Evolutionary conservation across 352 stramenopile species (phyloP).

Genomic region (Ophiocytium majus): DNA sequence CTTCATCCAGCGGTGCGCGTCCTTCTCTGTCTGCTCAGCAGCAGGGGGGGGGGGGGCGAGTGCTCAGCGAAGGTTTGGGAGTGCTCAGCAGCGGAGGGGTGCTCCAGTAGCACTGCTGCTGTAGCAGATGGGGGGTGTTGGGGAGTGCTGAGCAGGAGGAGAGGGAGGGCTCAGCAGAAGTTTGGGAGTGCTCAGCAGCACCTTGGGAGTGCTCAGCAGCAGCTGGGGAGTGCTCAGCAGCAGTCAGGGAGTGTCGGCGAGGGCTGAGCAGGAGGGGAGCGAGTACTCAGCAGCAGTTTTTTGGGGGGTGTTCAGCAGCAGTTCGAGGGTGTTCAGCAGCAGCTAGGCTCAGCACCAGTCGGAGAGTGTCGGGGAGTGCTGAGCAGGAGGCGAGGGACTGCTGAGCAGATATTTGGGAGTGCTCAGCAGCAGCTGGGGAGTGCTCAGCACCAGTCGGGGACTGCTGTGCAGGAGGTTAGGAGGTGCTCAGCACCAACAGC

Average conservation of each 20-base stretch:
- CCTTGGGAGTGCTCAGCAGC: too few relatives aligned
- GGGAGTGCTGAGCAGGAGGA: too few relatives aligned
- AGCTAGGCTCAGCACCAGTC: too few relatives aligned
- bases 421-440: not conserved
- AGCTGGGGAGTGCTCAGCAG: too few relatives aligned
- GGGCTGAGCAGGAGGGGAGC: too few relatives aligned
- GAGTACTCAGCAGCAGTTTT: not conserved
- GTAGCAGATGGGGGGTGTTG: too few relatives aligned
- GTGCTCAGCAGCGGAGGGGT: too few relatives aligned
- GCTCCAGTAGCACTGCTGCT: not conserved
- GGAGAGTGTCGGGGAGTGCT: too few relatives aligned
- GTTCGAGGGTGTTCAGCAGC: not conserved
- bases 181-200: not conserved
- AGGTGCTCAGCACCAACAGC: not conserved
- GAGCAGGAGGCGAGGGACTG: not conserved
- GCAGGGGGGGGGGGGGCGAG: not conserved
- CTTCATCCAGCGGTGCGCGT: constrained; percentile 8
- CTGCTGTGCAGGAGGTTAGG: too few relatives aligned
- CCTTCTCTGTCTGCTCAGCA: not conserved
- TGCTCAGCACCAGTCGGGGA: too few relatives aligned
- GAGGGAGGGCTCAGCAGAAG: not conserved
- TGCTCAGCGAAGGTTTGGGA: not conserved
- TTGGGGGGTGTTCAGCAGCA: not conserved
- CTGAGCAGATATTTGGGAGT: not conserved
- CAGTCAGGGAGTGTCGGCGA: too few relatives aligned